Base-by-base conservation (phyloP, 495 filamentous ascomycete species). In the Glarea lozoyensis region DNA sequence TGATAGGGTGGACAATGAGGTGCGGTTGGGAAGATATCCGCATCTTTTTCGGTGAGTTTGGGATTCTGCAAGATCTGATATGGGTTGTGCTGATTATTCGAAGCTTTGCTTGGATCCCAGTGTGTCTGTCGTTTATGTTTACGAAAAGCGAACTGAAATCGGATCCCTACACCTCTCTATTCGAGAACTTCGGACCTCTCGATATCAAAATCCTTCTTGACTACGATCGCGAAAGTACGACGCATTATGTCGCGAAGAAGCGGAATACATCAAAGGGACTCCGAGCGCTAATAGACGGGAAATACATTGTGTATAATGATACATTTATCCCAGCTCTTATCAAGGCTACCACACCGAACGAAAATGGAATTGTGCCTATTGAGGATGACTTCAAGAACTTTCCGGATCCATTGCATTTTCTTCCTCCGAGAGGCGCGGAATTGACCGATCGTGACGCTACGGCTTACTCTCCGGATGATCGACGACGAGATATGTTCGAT, bases 191-290 rank as follows among this genome's bases (percentile, higher is more conserved):
- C 7, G 86, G 89, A 54, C 74, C 78, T 42, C 73, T 93, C 21
- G 93, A 94, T 60, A 83, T 97, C 56, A 98, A 97, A 56, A 79
- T 82, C 13, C 65, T 84, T 31, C 67, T 73, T 15, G 76, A 81
- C 12, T 97, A 85, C 57, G 66, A 88, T 2, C 58, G 71, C 27
- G 73, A 62, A 30, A 60, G 68, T 0, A 96, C 92, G 0, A 93
- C 90, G 0, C 89, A 98, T 59, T 82, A 94, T 15, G 79, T 97
- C 15, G 79, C 86, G 12, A 82, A 76, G 56, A 96, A 94, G 61
- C 75, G 92, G 30, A 98, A 98, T 61, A 88, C 84, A 0, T 75
- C 88, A 2, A 87, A 85, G 46, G 83, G 81, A 0, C 62, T 97
- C 3, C 88, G 94, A 55, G 90, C 86, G n/a, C 68, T 98, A 17